Percentiles rank a stretch among this genome's conserved stretches.
Conservation (phyloP, 1,139 yeast species). For the Hansenula anomala region DNA sequence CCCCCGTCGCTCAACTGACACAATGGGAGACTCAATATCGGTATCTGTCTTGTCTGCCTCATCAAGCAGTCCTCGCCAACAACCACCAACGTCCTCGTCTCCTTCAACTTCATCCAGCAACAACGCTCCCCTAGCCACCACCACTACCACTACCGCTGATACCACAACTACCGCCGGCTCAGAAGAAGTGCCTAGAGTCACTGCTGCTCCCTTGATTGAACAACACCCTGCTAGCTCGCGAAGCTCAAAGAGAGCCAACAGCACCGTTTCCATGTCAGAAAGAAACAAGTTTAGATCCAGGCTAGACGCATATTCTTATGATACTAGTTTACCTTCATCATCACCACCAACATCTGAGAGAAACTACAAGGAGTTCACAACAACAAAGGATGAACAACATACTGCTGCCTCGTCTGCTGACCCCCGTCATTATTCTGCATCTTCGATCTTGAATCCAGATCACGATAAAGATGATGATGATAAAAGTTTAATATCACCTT, state of each 20-base stretch:
- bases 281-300: conserved; percentile 21
- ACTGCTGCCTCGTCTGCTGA: not conserved
- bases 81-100: too few species aligned
- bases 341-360: not conserved
- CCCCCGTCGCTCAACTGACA: not conserved
- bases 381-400: not conserved
- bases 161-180: too few species aligned
- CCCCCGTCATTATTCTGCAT: conserved; percentile 14
- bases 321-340: conserved; percentile 5
- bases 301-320: conserved; percentile 11
- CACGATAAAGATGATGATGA: too few species aligned
- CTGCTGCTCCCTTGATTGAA: not conserved
- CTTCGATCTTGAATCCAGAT: conserved; percentile 7
- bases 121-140: too few species aligned
- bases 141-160: too few species aligned
- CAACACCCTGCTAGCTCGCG: conserved; percentile 2
- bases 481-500: conserved; percentile 12
- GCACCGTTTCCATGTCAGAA: conserved; percentile 15
- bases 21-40: not conserved
- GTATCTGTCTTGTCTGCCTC: not conserved
- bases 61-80: not conserved
- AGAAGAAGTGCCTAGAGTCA: too few species aligned
- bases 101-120: too few species aligned
- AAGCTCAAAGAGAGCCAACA: conserved; percentile 18
- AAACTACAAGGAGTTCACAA: not conserved